Conservation (phyloP, 768 basidiomycete species). For the Leccinum uliginosum region DNA sequence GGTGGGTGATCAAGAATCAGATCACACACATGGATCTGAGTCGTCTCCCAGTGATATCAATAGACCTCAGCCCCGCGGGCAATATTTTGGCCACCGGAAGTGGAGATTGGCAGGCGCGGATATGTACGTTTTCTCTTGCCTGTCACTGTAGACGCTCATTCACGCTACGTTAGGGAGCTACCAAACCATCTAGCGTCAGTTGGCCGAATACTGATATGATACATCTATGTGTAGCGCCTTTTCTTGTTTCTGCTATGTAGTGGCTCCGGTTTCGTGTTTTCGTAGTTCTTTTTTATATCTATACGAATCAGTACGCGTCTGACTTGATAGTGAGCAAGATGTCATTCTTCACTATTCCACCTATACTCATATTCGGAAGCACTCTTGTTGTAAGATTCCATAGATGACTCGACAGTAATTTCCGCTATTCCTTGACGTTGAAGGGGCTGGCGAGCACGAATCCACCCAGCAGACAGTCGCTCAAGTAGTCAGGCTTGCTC, state of each 20-base stretch:
- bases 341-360: conserved; percentile 5
- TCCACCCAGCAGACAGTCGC: not conserved
- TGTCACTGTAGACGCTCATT: conserved; percentile 1
- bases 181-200: conserved; percentile 23
- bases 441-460: not conserved
- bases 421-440: not conserved
- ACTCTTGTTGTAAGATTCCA: not conserved
- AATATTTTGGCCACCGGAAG: conserved; percentile 64
- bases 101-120: conserved; percentile 68
- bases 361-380: conserved; percentile 1
- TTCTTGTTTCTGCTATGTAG: conserved; percentile 28
- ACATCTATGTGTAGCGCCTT: conserved; percentile 23
- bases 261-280: conserved; percentile 11
- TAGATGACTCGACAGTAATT: not conserved
- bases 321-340: conserved; percentile 5
- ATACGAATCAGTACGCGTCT: conserved; percentile 14
- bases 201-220: conserved; percentile 9
- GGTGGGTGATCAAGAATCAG: conserved; percentile 36
- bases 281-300: conserved; percentile 18
- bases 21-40: conserved; percentile 6
- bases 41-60: conserved; percentile 54
- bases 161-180: conserved; percentile 24
- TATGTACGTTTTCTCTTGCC: conserved; percentile 43
- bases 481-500: not conserved
- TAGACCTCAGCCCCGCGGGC: conserved; percentile 61